phyloP scores from a whole-genome alignment of 2,329 filamentous ascomycete genomes.

The Phaeophleospora eucalypticola region DNA sequence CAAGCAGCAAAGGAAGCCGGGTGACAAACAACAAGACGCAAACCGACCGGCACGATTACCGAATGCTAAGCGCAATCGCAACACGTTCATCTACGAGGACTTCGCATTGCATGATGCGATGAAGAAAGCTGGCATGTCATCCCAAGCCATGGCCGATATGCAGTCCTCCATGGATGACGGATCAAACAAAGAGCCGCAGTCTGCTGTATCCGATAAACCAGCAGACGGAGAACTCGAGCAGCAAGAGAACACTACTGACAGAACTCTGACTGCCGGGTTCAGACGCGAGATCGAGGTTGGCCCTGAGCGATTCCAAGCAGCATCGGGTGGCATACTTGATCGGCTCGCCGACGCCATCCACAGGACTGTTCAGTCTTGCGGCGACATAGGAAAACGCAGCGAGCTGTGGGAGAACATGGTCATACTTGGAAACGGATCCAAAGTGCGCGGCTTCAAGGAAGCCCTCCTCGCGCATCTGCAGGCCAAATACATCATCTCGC shows the following conservation, averaged over 20 bases:
- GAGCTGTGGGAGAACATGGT: constrained; percentile 89
- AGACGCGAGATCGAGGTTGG: constrained; percentile 70
- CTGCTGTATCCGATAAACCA: constrained; percentile 32
- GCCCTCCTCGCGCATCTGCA: constrained; percentile 76
- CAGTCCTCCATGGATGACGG: constrained; percentile 50
- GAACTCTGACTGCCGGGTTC: constrained; percentile 30
- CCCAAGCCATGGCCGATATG: constrained; percentile 47
- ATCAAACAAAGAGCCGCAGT: constrained; percentile 36
- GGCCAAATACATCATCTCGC: constrained; percentile 82
- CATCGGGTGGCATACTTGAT: constrained; percentile 69
- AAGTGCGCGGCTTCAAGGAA: constrained; percentile 74
- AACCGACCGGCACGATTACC: constrained; percentile 60
- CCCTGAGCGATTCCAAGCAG: constrained; percentile 64
- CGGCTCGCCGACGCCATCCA: constrained; percentile 81
- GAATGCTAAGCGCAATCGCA: constrained; percentile 67
- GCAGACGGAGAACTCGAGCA: constrained; percentile 27
- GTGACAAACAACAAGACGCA: constrained; percentile 50
- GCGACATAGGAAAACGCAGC: constrained; percentile 78
- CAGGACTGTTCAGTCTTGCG: constrained; percentile 73
- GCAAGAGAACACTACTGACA: constrained; percentile 23
- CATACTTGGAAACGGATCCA: constrained; percentile 83
- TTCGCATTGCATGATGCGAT: constrained; percentile 52
- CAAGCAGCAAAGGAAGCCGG: constrained; percentile 50
- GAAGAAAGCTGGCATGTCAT: constrained; percentile 47
- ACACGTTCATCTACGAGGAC: constrained; percentile 71